Percentiles rank a stretch among this genome's conserved stretches.
These are phyloP conservation scores for Fusarium succisae DNA, from an alignment of 2,329 filamentous ascomycete genomes.

Conservation along the genomic window DNA sequence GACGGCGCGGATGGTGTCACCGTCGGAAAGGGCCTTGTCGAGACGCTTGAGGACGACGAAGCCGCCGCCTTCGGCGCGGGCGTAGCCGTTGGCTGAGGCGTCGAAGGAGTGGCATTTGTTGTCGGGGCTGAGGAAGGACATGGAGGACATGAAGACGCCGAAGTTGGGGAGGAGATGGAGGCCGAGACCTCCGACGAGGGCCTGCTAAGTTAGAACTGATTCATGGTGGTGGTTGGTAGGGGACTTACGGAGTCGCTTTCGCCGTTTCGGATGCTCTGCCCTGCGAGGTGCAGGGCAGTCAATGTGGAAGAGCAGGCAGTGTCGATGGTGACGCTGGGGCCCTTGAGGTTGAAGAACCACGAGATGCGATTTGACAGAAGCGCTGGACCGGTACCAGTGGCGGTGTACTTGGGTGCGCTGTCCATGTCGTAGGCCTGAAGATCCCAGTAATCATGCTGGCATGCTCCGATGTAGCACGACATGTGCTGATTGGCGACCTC, in stretches of 20 bases:
- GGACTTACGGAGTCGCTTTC: neutral
- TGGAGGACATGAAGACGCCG: neutral
- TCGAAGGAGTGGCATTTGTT: conserved; percentile 7
- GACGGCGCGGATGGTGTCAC: conserved; percentile 2
- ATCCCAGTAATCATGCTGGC: conserved; percentile 8
- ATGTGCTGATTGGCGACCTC: conserved; percentile 1
- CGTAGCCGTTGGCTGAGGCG: conserved; percentile 13
- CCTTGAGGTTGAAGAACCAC: conserved; percentile 10
- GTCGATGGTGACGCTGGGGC: conserved; percentile 5
- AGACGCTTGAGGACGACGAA: neutral
- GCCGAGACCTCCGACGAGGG: neutral
- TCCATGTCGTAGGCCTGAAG: conserved; percentile 5
- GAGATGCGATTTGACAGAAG: neutral
- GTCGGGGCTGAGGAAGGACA: neutral
- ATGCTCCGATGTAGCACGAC: conserved; percentile 3
- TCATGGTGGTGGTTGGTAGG: fast-evolving
- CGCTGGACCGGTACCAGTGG: neutral
- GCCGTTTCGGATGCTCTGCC: neutral
- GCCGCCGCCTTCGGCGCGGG: conserved; percentile 11
- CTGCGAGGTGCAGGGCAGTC: conserved; percentile 7
- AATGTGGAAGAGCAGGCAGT: conserved; percentile 8
- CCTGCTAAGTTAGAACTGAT: neutral
- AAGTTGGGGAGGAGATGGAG: neutral
- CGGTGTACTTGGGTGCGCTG: neutral
- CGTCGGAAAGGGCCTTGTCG: neutral